Conservation (phyloP, 805 yeast genomes). For the Candida insectorum region DNA sequence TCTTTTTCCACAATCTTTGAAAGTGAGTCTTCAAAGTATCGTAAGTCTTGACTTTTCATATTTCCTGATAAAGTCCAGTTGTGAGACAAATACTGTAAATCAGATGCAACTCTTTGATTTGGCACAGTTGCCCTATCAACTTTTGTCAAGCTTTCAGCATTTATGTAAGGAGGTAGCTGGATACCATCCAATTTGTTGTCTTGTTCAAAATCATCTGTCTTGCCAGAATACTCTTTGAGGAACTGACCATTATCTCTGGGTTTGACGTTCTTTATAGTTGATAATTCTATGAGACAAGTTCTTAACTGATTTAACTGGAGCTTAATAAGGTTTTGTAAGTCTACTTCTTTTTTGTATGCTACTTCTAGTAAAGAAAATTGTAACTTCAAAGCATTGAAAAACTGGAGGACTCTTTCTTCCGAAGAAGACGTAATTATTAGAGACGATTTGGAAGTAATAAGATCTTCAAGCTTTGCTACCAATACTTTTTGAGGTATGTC, state of each 20-base stretch:
- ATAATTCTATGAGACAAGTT: conserved; percentile 15
- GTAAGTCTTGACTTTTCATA: neutral
- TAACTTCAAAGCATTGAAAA: conserved; percentile 25
- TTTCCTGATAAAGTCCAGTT: conserved; percentile 1
- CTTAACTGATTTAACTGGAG: conserved; percentile 13
- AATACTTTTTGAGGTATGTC: conserved; percentile 3
- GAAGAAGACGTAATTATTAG: conserved; percentile 24
- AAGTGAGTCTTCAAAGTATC: conserved; percentile 15
- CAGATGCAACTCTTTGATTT: neutral
- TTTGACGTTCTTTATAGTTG: conserved; percentile 4
- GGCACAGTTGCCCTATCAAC: conserved; percentile 5
- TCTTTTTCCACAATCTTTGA: conserved; percentile 18
- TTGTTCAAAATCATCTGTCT: conserved; percentile 3
- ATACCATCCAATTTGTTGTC: conserved; percentile 29
- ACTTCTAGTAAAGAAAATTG: conserved; percentile 22
- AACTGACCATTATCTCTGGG: conserved; percentile 8
- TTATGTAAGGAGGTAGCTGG: conserved; percentile 34
- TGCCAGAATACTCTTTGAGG: conserved; percentile 7
- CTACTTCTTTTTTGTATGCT: neutral
- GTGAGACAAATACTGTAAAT: conserved; percentile 1
- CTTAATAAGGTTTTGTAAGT: neutral
- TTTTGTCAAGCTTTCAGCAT: conserved; percentile 27
- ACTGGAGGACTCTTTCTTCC: conserved; percentile 28
- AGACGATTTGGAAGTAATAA: conserved; percentile 23
- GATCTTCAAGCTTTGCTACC: conserved; percentile 21